Base-by-base conservation (phyloP, 1,284 basidiomycete genomes). In the Trametes sp. region DNA sequence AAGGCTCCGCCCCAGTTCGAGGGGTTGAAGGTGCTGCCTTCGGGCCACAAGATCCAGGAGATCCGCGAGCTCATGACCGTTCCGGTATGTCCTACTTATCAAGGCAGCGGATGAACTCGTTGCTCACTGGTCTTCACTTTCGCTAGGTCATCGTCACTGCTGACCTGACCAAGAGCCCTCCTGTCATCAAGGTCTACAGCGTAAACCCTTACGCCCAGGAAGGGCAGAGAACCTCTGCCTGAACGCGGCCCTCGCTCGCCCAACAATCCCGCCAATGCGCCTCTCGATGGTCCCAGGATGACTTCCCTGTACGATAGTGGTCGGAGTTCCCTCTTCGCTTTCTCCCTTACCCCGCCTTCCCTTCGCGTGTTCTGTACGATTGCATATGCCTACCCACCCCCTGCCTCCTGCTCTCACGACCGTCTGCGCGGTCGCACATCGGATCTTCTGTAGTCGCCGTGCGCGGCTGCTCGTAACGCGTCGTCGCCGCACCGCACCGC, bases 161-260 rank as follows among this genome's bases (percentile, higher is more conserved):
- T 38, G 95, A 98, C 76, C 79, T 97, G 70, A 94, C 93, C 68
- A 96, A 96, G 85, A 95, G 92, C 69, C 95, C 95, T 57, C 95
- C 95, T 10, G 95, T 97, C 68, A 91, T 96, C 81, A 94, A 94
- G 77, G 94, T 96, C 59, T 94, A 93, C 81, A 93, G 91, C 71
- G 92, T 94, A 69, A 94, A 94, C 73, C 92, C 92, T 14, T 94
- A 92, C 76, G 88, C 92, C 41, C 82, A 82, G 62, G 75, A 74
- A 59, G 82, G 81, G 75, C 80, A 79, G 76, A 80, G 70, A 74
- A 65, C 33, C 33, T 48, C 26, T 51, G 57, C 60, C 14, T 65
- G 36, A 65, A 61, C 50, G 38, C 23, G 16, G 24, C 23, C 46
- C 10, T 26, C 11, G 19, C 21, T 8, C 24, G 41, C 44, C 45